Evolutionary conservation across 805 yeast genomes (phyloP), one percentile per base, ranked within the genome.

Genomic region (Spathaspora girioi): DNA sequence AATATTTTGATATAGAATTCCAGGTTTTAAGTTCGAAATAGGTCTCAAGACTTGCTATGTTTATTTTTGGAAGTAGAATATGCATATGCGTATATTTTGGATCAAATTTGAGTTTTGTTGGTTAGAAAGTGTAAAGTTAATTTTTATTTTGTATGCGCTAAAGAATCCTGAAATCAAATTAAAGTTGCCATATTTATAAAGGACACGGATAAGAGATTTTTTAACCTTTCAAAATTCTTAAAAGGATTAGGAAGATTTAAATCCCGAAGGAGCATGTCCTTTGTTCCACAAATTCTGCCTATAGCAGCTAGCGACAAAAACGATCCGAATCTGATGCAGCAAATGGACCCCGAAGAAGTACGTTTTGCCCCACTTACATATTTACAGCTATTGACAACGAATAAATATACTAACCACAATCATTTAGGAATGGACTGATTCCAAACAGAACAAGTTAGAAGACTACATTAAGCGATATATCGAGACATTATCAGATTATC

Each of bases 371-470:
- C 31, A 8, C 18, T n/a, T n/a, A 9, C 26, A 23, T 19, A 11
- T 15, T 20, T 45, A 32, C 31, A 7, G 14, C n/a, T 12, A 7
- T 18, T 10, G 19, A 17, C n/a, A 29, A 43, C 9, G 12, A 27
- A 10, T 15, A 23, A 27, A 10, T 15, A 23, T 40, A 7, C 23
- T 15, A 44, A 42, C 20, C 40, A n/a, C n/a, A n/a, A 11, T n/a
- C 15, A 20, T 35, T 47, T 48, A 48, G 45, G 61, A 54, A 11
- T 62, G 65, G 65, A 51, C 57, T 14, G 52, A 54, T 12, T 52
- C 47, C 14, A 56, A 54, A 29, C 61, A 61, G 17, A 19, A 17
- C 10, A 50, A 51, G 19, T 52, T 63, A 19, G 52, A 52, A 9
- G 51, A 48, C 20, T 56, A 58, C 26, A 48, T 61, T 20, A 19